Conservation (phyloP, 148 eudicot species). For the Heliamphora exappendiculata region DNA sequence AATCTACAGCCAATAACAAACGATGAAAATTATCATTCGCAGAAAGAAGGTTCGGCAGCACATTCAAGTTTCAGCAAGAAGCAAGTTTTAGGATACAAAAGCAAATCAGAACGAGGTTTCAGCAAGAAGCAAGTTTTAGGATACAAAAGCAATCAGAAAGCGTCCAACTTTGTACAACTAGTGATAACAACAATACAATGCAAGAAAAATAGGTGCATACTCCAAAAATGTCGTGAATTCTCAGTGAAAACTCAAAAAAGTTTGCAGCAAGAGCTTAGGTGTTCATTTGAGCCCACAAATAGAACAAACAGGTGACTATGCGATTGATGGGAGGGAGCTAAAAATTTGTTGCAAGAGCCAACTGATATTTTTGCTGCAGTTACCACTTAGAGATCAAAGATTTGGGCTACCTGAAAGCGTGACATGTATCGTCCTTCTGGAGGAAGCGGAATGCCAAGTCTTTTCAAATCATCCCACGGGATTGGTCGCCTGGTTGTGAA, state of each 20-base stretch:
- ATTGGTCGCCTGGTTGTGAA: constrained; percentile 57
- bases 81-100: not conserved
- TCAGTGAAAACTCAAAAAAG: not conserved
- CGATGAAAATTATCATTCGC: not conserved
- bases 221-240: not conserved
- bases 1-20: constrained; percentile 26
- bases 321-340: not conserved
- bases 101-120: not conserved
- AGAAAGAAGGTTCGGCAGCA: not conserved
- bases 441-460: constrained; percentile 89
- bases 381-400: not conserved
- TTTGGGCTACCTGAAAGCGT: constrained; percentile 59
- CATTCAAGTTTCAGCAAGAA: not conserved
- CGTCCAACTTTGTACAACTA: not conserved
- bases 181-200: not conserved
- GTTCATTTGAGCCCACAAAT: no score
- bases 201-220: not conserved
- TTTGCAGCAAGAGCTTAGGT: not conserved
- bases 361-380: not conserved
- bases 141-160: not conserved
- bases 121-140: not conserved
- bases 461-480: constrained; percentile 75
- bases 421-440: constrained; percentile 95
- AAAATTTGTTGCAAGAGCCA: not conserved
- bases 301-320: not conserved